A percentile compares a stretch with the other conserved stretches of the same genome.
phyloP scores from a whole-genome alignment of 768 basidiomycete genomes.

The Myochromella boudieri region DNA sequence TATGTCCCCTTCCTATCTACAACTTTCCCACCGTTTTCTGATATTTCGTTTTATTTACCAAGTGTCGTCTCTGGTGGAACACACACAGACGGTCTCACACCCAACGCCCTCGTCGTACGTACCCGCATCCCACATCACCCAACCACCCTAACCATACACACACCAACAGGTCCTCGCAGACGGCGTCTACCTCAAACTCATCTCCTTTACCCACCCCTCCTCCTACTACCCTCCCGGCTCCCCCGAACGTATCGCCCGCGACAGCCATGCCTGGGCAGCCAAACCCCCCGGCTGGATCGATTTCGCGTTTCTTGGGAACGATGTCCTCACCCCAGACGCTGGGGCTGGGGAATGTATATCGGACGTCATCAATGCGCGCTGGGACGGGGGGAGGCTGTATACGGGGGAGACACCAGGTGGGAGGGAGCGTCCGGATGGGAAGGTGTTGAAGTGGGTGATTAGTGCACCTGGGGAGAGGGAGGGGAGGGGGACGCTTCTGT shows the following conservation, averaged over 20 bases:
- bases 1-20: no score
- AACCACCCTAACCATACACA: background rate
- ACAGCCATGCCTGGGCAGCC: slow-evolving; percentile 50
- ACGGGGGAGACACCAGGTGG: slow-evolving; percentile 49
- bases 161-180: slow-evolving; percentile 48
- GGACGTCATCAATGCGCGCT: slow-evolving; percentile 52
- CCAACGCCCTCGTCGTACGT: slow-evolving; percentile 63
- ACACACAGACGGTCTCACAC: slow-evolving; percentile 62
- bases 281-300: slow-evolving; percentile 67
- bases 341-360: slow-evolving; percentile 48
- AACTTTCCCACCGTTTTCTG: no score
- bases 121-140: background rate
- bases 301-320: slow-evolving; percentile 60
- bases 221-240: slow-evolving; percentile 53
- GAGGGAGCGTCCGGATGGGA: slow-evolving; percentile 54
- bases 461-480: slow-evolving; percentile 30
- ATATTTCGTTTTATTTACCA: no score
- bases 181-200: slow-evolving; percentile 66
- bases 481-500: slow-evolving; percentile 47
- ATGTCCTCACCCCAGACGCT: slow-evolving; percentile 31
- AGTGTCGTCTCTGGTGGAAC: slow-evolving; percentile 70
- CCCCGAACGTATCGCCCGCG: slow-evolving; percentile 42
- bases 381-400: slow-evolving; percentile 42
- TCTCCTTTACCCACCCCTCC: slow-evolving; percentile 59
- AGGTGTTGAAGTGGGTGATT: slow-evolving; percentile 58